Conservation (phyloP, 148 eudicot species). For the Pouteria glomerata region DNA sequence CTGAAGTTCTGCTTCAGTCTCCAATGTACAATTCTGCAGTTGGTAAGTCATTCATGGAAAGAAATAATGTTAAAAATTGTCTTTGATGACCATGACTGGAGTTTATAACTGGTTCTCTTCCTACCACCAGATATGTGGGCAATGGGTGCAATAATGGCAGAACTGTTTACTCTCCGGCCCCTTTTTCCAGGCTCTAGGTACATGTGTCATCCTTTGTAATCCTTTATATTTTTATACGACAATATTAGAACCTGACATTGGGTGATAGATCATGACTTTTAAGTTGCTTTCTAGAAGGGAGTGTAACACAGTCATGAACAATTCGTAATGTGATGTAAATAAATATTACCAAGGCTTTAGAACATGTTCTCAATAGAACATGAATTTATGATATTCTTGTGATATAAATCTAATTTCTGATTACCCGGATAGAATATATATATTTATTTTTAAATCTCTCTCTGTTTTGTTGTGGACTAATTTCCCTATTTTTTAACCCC, state of each 20-base stretch:
- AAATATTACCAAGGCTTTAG: too few species aligned
- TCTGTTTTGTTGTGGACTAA: neutral
- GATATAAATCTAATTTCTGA: too few species aligned
- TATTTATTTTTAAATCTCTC: neutral
- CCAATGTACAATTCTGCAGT: slow-evolving; percentile 79
- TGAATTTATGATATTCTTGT: too few species aligned
- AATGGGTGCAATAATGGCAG: slow-evolving; percentile 98
- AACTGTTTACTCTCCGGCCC: slow-evolving; percentile 72
- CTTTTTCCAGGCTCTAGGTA: slow-evolving; percentile 95
- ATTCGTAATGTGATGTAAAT: too few species aligned
- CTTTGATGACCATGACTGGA: neutral
- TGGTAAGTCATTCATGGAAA: slow-evolving; percentile 44
- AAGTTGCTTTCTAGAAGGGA: too few species aligned
- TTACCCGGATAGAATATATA: too few species aligned
- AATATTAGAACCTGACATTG: too few species aligned
- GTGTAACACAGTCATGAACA: too few species aligned
- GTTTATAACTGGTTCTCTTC: neutral
- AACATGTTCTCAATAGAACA: too few species aligned
- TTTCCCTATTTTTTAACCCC: neutral
- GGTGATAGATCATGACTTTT: too few species aligned
- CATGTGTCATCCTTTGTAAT: slow-evolving; percentile 6
- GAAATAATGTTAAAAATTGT: neutral
- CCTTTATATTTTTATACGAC: neutral
- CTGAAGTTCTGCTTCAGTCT: slow-evolving; percentile 92
- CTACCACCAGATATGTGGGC: slow-evolving; percentile 91